These are phyloP conservation scores for Leccinum sublutescens DNA, from an alignment of 768 basidiomycete genomes.

Conservation along the genomic window DNA sequence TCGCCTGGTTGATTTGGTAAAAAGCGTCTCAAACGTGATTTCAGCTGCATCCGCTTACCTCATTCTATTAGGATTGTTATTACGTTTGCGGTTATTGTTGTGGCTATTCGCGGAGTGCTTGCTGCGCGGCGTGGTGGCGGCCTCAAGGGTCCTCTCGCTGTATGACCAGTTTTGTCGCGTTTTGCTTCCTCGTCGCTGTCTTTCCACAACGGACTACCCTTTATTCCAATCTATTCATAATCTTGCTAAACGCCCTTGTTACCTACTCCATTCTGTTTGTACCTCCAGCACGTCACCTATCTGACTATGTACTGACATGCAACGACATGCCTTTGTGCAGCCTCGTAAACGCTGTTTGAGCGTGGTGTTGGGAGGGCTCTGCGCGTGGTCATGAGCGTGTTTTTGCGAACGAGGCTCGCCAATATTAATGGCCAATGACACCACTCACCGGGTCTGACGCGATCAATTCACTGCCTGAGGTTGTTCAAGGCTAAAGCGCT, in stretches of 20 bases:
- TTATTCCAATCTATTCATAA: slow-evolving; percentile 3
- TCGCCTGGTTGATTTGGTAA: slow-evolving; percentile 75
- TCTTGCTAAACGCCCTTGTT: slow-evolving; percentile 16
- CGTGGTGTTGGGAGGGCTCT: not conserved
- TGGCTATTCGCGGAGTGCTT: slow-evolving; percentile 58
- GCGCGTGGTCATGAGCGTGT: not conserved
- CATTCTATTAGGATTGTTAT: slow-evolving; percentile 52
- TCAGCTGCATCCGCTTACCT: not conserved
- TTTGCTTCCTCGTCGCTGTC: slow-evolving; percentile 2
- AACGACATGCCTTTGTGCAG: not conserved
- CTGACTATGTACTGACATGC: not conserved
- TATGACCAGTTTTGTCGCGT: slow-evolving; percentile 13
- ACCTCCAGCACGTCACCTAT: not conserved
- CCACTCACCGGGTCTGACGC: not conserved
- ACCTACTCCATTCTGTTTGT: slow-evolving; percentile 3
- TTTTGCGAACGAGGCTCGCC: not conserved
- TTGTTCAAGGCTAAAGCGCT: not conserved
- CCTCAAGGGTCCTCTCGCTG: slow-evolving; percentile 53
- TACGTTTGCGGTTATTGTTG: slow-evolving; percentile 57
- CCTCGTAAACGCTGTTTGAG: slow-evolving; percentile 9
- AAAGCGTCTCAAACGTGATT: slow-evolving; percentile 16
- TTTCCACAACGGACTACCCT: not conserved
- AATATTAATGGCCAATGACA: not conserved
- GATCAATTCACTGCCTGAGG: not conserved
- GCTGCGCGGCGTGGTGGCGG: slow-evolving; percentile 68